These are phyloP conservation scores for Penicillium sp. DNA, from an alignment of 2,329 filamentous ascomycete species.

Conservation along the genomic window DNA sequence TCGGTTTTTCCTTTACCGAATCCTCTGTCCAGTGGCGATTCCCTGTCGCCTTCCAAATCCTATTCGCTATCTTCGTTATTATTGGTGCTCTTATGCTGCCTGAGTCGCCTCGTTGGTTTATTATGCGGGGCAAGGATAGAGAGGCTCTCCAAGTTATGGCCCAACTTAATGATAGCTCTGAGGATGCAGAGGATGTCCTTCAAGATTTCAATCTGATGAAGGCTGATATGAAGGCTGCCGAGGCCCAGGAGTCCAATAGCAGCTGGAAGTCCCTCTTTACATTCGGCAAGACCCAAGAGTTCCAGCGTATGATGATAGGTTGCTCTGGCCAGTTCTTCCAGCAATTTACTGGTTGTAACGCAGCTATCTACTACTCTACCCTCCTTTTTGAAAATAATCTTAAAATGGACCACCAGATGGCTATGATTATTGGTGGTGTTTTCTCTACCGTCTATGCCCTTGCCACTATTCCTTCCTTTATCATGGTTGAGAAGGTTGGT, in stretches of 20 bases:
- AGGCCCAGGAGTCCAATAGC: background rate
- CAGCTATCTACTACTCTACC: too few species aligned
- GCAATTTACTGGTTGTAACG: too few species aligned
- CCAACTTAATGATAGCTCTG: constrained; percentile 42
- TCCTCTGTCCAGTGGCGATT: constrained; percentile 44
- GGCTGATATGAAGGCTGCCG: constrained; percentile 45
- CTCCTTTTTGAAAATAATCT: too few species aligned
- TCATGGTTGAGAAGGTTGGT: constrained; percentile 1
- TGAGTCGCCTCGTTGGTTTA: constrained; percentile 59
- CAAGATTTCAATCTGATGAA: constrained; percentile 45
- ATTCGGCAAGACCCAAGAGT: too few species aligned
- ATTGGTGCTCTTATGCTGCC: constrained; percentile 41
- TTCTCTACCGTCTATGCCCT: constrained; percentile 3
- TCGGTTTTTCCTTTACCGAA: constrained; percentile 28
- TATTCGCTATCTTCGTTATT: constrained; percentile 40
- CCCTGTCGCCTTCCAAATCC: constrained; percentile 47
- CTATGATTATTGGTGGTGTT: too few species aligned
- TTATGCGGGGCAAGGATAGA: constrained; percentile 53
- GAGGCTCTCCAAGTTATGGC: constrained; percentile 53
- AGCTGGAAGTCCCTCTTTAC: too few species aligned
- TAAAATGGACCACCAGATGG: too few species aligned
- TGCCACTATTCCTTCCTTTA: constrained; percentile 9
- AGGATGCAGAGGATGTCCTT: constrained; percentile 41
- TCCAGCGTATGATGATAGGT: too few species aligned
- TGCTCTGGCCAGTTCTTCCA: too few species aligned